phyloP scores from a whole-genome alignment of 257 asterid species.

The Linderniella brevidens region DNA sequence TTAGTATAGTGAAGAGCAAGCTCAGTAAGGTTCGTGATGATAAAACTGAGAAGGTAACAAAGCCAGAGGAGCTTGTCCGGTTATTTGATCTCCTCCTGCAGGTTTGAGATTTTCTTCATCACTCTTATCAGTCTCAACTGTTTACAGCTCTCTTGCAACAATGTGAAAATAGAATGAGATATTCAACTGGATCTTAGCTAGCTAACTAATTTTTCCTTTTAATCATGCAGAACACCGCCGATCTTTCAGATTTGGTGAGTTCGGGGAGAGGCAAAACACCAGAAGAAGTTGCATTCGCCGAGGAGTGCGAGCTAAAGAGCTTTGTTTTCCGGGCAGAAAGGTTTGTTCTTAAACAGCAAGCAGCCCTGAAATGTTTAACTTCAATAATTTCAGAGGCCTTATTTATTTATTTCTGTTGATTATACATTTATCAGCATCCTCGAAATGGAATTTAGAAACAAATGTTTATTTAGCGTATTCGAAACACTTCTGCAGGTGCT shows the following conservation, averaged over 20 bases:
- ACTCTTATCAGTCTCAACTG: not conserved
- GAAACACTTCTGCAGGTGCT: constrained; percentile 50
- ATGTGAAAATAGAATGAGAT: constrained; percentile 6
- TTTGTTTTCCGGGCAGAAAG: constrained; percentile 66
- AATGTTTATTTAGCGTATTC: not conserved
- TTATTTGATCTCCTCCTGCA: constrained; percentile 74
- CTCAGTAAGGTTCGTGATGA: constrained; percentile 66
- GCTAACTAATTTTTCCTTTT: constrained; percentile 11
- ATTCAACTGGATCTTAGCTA: constrained; percentile 10
- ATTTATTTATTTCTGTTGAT: not conserved
- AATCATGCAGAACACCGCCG: constrained; percentile 61
- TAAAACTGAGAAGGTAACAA: constrained; percentile 69
- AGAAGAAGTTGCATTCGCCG: constrained; percentile 75
- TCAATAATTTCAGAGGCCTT: not conserved
- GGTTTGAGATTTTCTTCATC: constrained; percentile 19
- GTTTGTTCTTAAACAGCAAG: constrained; percentile 18
- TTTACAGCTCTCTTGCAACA: constrained; percentile 6
- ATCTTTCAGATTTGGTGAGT: constrained; percentile 81
- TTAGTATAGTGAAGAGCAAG: constrained; percentile 67
- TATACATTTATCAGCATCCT: not conserved
- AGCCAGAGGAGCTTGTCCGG: constrained; percentile 97
- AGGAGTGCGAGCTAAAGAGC: constrained; percentile 68
- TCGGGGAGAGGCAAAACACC: constrained; percentile 83
- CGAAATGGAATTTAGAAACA: not conserved
- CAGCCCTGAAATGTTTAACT: not conserved